A percentile compares a stretch with the other conserved stretches of the same genome.
These are phyloP conservation scores for Tricholoma matsutake DNA, from an alignment of 768 basidiomycete species.

Conservation along the genomic window DNA sequence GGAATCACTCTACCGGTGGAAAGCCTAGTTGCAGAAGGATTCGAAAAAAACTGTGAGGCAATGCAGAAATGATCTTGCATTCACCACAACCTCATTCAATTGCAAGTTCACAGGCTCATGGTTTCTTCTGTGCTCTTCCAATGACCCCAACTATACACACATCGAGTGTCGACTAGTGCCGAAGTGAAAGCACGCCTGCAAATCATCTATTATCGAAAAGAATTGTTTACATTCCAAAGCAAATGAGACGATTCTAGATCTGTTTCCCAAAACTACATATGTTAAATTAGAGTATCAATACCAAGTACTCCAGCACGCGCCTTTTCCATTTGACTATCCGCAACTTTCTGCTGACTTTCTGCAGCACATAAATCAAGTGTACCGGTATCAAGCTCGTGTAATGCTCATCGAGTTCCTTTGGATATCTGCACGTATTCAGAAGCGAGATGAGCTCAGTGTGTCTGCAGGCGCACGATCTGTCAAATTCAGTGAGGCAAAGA, in stretches of 20 bases:
- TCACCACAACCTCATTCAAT: neutral
- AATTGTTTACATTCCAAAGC: too few relatives aligned
- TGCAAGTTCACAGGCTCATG: conserved; percentile 42
- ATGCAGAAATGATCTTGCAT: conserved; percentile 59
- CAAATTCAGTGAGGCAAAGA: neutral
- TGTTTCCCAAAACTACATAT: conserved; percentile 4
- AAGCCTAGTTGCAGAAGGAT: conserved; percentile 56
- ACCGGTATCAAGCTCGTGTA: conserved; percentile 61
- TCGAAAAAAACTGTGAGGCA: conserved; percentile 54
- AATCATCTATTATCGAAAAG: neutral
- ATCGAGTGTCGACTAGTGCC: conserved; percentile 71
- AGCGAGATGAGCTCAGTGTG: conserved; percentile 37
- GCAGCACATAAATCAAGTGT: conserved; percentile 58
- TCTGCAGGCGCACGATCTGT: conserved; percentile 33
- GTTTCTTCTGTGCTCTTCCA: conserved; percentile 68
- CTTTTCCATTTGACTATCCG: conserved; percentile 57
- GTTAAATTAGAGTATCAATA: conserved; percentile 40
- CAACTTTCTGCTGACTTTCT: conserved; percentile 54
- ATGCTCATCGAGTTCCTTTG: conserved; percentile 45
- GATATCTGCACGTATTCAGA: conserved; percentile 36
- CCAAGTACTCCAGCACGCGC: conserved; percentile 62
- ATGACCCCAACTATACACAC: conserved; percentile 60
- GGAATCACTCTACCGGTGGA: neutral
- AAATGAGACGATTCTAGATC: neutral
- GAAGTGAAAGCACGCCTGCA: conserved; percentile 24